Base-by-base conservation (phyloP, 192 early-diverging fungal genomes). In the Linnemannia zychae region DNA sequence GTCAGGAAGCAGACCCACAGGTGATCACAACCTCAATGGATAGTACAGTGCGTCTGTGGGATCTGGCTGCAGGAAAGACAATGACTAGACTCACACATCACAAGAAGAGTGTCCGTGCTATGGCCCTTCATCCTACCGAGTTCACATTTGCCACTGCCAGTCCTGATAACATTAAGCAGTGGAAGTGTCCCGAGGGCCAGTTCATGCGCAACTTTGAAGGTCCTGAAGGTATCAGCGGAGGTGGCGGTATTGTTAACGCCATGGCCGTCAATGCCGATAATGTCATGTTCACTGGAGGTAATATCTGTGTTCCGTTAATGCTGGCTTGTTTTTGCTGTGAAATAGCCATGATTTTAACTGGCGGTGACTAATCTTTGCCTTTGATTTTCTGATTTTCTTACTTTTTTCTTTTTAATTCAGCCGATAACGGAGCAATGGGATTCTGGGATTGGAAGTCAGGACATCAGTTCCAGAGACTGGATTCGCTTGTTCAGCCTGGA, bases 391-490 rank as follows among this genome's bases (percentile, higher is more conserved):
- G n/a, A n/a, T n/a, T n/a, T n/a, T n/a, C n/a, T n/a, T 46, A 22
- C 44, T 49, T 77, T 50, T 74, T 46, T 48, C 75, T 50, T 44
- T 47, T 1, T n/a, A 4, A 2, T 46, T 5, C 69, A 96, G 95
- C 91, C 63, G 98, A 99, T 77, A 96, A 99, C 80, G 98, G 99
- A 18, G 94, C 94, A 31, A 96, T 99, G 96, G 92, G 95, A 78
- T 99, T 99, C 84, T 97, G 96, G 93, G 99, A 99, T 87, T 99
- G 96, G 95, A 96, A 95, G 82, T 96, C 97, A 50, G 98, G 96
- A 13, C 93, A 99, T 86, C 96, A 96, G 82, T 99, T 99, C 90
- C 99, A 99, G 81, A 91, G 95, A 4, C 80, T 95, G 16, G 95
- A 96, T 73, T 95, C 98, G 0, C 86, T 93, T 38, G 97, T 93